A percentile compares a stretch with the other conserved stretches of the same genome.
Evolutionary conservation across 805 yeast species (phyloP).

Genomic region (Danielia oregonensis): DNA sequence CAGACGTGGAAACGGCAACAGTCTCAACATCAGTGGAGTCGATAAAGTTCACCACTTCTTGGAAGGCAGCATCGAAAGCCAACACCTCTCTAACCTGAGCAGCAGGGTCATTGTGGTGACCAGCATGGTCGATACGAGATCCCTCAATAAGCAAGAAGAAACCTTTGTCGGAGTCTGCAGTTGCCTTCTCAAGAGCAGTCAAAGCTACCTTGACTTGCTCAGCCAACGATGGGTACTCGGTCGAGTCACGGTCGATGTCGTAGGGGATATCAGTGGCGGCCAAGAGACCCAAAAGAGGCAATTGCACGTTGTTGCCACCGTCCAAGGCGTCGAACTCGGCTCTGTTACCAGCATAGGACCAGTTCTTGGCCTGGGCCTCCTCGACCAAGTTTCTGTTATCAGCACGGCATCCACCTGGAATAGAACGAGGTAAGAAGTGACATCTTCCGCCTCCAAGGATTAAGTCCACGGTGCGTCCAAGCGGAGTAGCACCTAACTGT

Average conservation of each 20-base stretch:
- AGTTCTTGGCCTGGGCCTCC: slow-evolving; percentile 52
- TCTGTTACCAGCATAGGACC: slow-evolving; percentile 61
- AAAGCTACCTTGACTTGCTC: slow-evolving; percentile 78
- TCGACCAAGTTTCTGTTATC: slow-evolving; percentile 68
- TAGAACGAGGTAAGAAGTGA: slow-evolving; percentile 58
- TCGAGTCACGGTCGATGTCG: slow-evolving; percentile 68
- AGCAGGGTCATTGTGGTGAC: slow-evolving; percentile 90
- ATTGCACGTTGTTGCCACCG: slow-evolving; percentile 56
- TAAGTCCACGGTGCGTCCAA: slow-evolving; percentile 78
- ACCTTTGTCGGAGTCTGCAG: slow-evolving; percentile 72
- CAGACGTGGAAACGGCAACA: slow-evolving; percentile 76
- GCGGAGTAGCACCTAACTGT: slow-evolving; percentile 75
- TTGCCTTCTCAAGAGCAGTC: slow-evolving; percentile 60
- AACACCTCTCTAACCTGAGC: slow-evolving; percentile 90
- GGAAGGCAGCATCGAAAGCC: slow-evolving; percentile 80
- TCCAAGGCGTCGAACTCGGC: slow-evolving; percentile 51
- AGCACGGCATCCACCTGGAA: slow-evolving; percentile 60
- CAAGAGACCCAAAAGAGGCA: slow-evolving; percentile 76
- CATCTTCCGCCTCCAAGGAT: slow-evolving; percentile 92
- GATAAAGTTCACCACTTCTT: slow-evolving; percentile 68
- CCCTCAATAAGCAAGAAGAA: slow-evolving; percentile 88
- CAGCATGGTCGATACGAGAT: slow-evolving; percentile 92
- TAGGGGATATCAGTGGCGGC: slow-evolving; percentile 80
- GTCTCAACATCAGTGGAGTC: slow-evolving; percentile 71
- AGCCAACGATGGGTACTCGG: slow-evolving; percentile 67